phyloP scores from a whole-genome alignment of 2,329 filamentous ascomycete genomes.

The Monilinia fructigena region DNA sequence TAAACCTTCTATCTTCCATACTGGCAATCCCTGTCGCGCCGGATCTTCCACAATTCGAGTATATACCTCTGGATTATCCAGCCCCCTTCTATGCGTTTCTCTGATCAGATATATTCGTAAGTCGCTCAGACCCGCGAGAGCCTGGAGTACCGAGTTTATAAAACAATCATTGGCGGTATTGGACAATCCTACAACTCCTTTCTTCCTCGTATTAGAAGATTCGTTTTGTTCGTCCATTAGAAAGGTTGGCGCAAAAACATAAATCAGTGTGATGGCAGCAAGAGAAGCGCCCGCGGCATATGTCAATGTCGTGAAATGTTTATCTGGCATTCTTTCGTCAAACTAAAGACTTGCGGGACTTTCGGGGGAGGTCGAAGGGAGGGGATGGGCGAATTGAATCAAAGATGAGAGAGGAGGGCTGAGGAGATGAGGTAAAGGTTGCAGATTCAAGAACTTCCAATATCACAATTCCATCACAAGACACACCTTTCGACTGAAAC shows the following conservation, averaged over 20 bases:
- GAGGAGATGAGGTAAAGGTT: constrained; percentile 5
- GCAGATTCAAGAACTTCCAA: not conserved
- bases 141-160: constrained; percentile 95
- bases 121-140: constrained; percentile 84
- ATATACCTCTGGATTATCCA: constrained; percentile 79
- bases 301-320: constrained; percentile 77
- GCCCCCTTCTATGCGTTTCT: constrained; percentile 78
- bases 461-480: constrained; percentile 17
- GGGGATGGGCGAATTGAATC: constrained; percentile 14
- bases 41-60: constrained; percentile 54
- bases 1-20: constrained; percentile 64
- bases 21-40: constrained; percentile 48
- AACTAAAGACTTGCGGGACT: constrained; percentile 9
- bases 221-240: constrained; percentile 77
- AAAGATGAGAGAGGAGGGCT: constrained; percentile 2
- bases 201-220: constrained; percentile 61
- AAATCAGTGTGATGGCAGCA: constrained; percentile 90
- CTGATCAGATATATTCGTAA: constrained; percentile 88
- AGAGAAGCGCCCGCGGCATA: constrained; percentile 96
- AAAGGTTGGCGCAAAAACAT: constrained; percentile 97
- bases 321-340: constrained; percentile 66
- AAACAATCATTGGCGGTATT: constrained; percentile 96
- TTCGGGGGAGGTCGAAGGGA: constrained; percentile 15
- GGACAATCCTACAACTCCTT: constrained; percentile 72
- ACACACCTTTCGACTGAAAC: constrained; percentile 19